Conservation (phyloP, 495 filamentous ascomycete species). For the Penicillium taxi region DNA sequence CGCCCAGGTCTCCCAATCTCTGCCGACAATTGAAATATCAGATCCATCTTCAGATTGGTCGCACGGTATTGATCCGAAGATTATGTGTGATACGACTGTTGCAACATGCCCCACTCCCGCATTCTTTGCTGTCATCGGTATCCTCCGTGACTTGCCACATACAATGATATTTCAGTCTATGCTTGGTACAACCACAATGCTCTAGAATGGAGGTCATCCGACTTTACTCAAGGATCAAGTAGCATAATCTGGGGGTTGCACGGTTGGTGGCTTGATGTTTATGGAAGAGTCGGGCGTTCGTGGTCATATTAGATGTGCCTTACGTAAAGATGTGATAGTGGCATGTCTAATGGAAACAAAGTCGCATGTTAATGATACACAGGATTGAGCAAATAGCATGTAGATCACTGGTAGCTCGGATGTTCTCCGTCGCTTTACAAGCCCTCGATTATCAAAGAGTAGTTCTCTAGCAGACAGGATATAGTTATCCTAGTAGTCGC, state of each 20-base stretch:
- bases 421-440: slow-evolving; percentile 61
- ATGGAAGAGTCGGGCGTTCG: slow-evolving; percentile 36
- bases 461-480: slow-evolving; percentile 54
- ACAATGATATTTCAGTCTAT: slow-evolving; percentile 35
- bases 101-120: slow-evolving; percentile 35
- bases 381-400: slow-evolving; percentile 13
- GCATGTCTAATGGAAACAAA: slow-evolving; percentile 33
- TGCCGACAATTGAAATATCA: slow-evolving; percentile 31
- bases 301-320: slow-evolving; percentile 30
- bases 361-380: slow-evolving; percentile 32
- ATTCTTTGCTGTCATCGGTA: slow-evolving; percentile 38
- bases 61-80: slow-evolving; percentile 21
- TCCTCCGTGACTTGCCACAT: slow-evolving; percentile 33
- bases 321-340: slow-evolving; percentile 36
- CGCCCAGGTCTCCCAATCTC: slow-evolving; percentile 28
- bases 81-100: slow-evolving; percentile 35
- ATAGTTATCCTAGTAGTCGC: slow-evolving; percentile 64
- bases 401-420: slow-evolving; percentile 50
- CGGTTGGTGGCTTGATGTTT: slow-evolving; percentile 39
- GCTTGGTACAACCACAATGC: slow-evolving; percentile 31
- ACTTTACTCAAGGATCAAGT: slow-evolving; percentile 33
- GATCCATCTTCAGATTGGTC: slow-evolving; percentile 30
- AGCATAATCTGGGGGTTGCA: slow-evolving; percentile 37
- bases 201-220: slow-evolving; percentile 34
- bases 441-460: slow-evolving; percentile 70